phyloP scores from a whole-genome alignment of 2,329 filamentous ascomycete species.

The Trichophyton equinum region DNA sequence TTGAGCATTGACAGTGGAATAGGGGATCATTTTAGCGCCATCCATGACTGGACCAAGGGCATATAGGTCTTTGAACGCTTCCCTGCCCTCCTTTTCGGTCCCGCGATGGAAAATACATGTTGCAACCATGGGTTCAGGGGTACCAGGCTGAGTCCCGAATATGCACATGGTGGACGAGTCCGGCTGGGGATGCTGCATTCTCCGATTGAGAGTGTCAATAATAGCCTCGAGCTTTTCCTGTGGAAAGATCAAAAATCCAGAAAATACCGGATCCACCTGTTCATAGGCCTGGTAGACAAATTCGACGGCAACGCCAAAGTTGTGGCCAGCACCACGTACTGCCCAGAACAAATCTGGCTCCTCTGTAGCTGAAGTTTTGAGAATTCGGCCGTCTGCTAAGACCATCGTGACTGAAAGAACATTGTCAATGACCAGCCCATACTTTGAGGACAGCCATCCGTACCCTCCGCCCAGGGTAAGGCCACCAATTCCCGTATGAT shows the following conservation, averaged over 20 bases:
- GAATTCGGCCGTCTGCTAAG: slow-evolving; percentile 29
- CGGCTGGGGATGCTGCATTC: slow-evolving; percentile 13
- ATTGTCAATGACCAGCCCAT: slow-evolving; percentile 45
- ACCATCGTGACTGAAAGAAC: slow-evolving; percentile 31
- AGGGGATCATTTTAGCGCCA: slow-evolving; percentile 26
- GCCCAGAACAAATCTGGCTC: slow-evolving; percentile 41
- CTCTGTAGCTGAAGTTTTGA: slow-evolving; percentile 30
- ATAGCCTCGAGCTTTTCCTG: slow-evolving; percentile 19
- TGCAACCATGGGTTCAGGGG: slow-evolving; percentile 14
- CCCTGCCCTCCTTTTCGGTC: slow-evolving; percentile 21
- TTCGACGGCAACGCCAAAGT: slow-evolving; percentile 36
- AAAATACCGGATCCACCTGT: slow-evolving; percentile 23
- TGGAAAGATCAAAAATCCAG: slow-evolving; percentile 21
- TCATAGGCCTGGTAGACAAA: slow-evolving; percentile 30
- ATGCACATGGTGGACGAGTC: slow-evolving; percentile 16
- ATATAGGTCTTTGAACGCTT: slow-evolving; percentile 25
- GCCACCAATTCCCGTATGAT: slow-evolving; percentile 50
- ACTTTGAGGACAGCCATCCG: slow-evolving; percentile 42
- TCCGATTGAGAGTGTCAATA: slow-evolving; percentile 17
- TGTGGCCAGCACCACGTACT: slow-evolving; percentile 34
- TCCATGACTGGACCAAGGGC: slow-evolving; percentile 24
- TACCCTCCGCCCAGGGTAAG: slow-evolving; percentile 48
- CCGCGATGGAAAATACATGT: slow-evolving; percentile 25
- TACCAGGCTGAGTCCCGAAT: slow-evolving; percentile 17
- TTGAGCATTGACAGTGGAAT: slow-evolving; percentile 26